Evolutionary conservation across 1,139 yeast species (phyloP), one percentile per base, ranked within the genome.

Genomic region (Taiozyma onychis): DNA sequence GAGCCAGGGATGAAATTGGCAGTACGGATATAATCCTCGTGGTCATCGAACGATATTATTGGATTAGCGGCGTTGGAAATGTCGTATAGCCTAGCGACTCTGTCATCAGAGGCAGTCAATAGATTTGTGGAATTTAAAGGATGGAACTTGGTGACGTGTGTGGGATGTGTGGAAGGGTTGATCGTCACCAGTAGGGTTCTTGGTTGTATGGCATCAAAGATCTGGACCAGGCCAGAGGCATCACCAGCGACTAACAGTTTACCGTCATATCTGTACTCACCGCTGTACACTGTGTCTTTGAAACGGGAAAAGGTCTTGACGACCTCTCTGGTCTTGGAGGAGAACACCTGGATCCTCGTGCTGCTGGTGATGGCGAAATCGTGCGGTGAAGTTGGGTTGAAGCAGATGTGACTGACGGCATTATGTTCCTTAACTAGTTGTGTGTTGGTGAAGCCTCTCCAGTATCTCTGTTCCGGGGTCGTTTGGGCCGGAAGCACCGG

Each of bases 301-400:
- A 93, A 93, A 57, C 97, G 72, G 3, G 97, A 85, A 58, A 90
- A 88, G 0, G 97, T 90, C 70, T 89, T 88, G 47, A 82, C 73
- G 6, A 90, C 97, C 64, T 89, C 96, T 62, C 98, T 78, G 0
- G 99, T 93, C 66, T 89, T 88, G 21, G 97, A 85, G 0, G 96
- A 88, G 64, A 91, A 88, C 11, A 95, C 81, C 66, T 93, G 98
- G 48, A 95, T 87, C 63, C 97, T 77, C 1, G 98, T 87, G 26
- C 96, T 85, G 42, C 96, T 85, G 0, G 97, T 86, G 28, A 93
- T 90, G 26, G 97, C 98, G 71, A 93, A 88, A 70, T 93, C 98
- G 65, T 88, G 83, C 5, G 97, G 97, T 24, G 85, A 72, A 44
- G 75, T 78, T 1, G 97, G 97, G 64, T 88, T 91, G 74, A 93